phyloP scores from a whole-genome alignment of 805 yeast species.

The Spathaspora girioi region DNA sequence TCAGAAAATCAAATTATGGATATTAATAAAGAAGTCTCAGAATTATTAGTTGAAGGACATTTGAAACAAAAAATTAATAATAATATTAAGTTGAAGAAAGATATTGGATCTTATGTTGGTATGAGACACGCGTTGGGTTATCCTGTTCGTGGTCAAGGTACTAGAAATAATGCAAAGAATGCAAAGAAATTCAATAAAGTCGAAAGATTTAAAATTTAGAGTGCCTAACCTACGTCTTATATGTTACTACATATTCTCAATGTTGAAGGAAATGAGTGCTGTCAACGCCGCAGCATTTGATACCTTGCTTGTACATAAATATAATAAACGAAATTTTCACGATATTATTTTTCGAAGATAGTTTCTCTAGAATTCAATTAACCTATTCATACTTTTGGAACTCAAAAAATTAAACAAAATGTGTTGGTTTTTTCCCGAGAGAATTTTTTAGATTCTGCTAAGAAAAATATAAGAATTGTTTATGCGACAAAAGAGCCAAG shows the following conservation, averaged over 20 bases:
- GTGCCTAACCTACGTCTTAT: background rate
- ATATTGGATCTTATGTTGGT: slow-evolving; percentile 84
- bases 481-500: no score
- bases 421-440: no score
- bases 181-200: slow-evolving; percentile 82
- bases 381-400: no score
- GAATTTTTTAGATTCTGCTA: no score
- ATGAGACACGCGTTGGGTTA: slow-evolving; percentile 79
- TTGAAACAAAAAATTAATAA: slow-evolving; percentile 69
- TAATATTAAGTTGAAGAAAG: slow-evolving; percentile 74
- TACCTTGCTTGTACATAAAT: background rate
- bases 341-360: background rate
- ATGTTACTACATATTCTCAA: background rate
- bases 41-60: slow-evolving; percentile 77
- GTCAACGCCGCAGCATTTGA: background rate
- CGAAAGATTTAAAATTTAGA: slow-evolving; percentile 43
- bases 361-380: no score
- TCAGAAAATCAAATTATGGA: slow-evolving; percentile 83
- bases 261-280: background rate
- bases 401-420: background rate
- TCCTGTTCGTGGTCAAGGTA: slow-evolving; percentile 75
- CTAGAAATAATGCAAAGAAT: slow-evolving; percentile 86
- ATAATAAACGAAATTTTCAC: background rate
- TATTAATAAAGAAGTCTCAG: slow-evolving; percentile 82
- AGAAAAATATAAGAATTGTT: no score